Conservation (phyloP, 176 grass and related monocot species). For the Oryza australiensis region DNA sequence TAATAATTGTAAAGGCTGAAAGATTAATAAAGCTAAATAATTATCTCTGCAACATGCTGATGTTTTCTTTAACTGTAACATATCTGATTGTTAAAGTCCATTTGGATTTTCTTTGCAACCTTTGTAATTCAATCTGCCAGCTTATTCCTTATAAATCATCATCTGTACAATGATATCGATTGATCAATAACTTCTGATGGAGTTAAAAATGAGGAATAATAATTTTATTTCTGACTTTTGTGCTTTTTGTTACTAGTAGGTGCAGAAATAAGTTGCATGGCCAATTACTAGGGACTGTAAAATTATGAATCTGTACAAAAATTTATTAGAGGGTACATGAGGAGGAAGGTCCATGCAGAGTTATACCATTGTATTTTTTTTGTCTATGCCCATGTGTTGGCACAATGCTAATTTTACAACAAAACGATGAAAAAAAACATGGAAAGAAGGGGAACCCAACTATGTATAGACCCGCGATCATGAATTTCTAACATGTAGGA, state of each 20-base stretch:
- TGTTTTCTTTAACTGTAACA: neutral
- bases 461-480: neutral
- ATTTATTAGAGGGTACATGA: neutral
- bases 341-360: neutral
- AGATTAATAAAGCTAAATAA: neutral
- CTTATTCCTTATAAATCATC: neutral
- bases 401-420: neutral
- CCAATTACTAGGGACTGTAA: neutral
- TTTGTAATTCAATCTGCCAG: neutral
- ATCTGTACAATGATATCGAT: neutral
- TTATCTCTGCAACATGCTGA: neutral
- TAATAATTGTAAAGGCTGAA: neutral
- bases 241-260: constrained; percentile 1
- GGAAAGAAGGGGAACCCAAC: neutral
- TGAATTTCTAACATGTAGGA: neutral
- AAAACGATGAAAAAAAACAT: neutral
- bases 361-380: neutral
- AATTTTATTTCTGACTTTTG: neutral
- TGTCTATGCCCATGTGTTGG: neutral
- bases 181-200: neutral
- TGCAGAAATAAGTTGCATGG: neutral
- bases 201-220: neutral
- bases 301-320: neutral
- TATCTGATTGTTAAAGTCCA: constrained; percentile 5
- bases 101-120: neutral